phyloP scores from a whole-genome alignment of 192 early-diverging fungal genomes.

The Allomyces javanicus region DNA sequence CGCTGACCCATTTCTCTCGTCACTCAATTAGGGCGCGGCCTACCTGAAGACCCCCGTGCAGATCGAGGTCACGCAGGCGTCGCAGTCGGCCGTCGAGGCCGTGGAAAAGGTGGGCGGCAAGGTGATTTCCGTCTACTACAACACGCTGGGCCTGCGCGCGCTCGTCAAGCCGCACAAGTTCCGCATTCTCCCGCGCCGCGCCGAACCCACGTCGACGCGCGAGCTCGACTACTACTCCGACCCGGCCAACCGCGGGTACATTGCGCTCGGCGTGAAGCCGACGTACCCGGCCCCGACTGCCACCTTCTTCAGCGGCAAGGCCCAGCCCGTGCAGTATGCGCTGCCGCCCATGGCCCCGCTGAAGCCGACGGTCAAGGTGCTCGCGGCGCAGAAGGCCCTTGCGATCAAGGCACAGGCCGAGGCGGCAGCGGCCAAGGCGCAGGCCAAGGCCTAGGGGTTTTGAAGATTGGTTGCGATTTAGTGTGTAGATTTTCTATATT shows the following conservation, averaged over 20 bases:
- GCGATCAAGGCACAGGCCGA: neutral
- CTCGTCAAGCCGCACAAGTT: conserved; percentile 64
- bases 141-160: conserved; percentile 46
- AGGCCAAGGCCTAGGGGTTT: too few species aligned
- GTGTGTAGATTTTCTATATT: too few species aligned
- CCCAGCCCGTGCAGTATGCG: neutral
- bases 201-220: conserved; percentile 40
- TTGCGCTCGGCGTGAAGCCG: conserved; percentile 19
- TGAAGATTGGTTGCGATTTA: too few species aligned
- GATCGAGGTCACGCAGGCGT: conserved; percentile 69
- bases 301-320: neutral
- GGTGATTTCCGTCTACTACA: conserved; percentile 65
- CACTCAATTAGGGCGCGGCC: conserved; percentile 41
- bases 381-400: neutral
- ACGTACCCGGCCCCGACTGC: neutral
- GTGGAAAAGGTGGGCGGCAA: conserved; percentile 66
- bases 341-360: neutral
- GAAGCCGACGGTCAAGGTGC: neutral
- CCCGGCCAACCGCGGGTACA: conserved; percentile 48
- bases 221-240: conserved; percentile 43
- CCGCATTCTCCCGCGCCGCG: conserved; percentile 44
- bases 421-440: neutral
- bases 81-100: conserved; percentile 49
- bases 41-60: conserved; percentile 53
- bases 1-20: neutral